Evolutionary conservation across 306 rosid species (phyloP).

Genomic region (Ormosia emarginata): DNA sequence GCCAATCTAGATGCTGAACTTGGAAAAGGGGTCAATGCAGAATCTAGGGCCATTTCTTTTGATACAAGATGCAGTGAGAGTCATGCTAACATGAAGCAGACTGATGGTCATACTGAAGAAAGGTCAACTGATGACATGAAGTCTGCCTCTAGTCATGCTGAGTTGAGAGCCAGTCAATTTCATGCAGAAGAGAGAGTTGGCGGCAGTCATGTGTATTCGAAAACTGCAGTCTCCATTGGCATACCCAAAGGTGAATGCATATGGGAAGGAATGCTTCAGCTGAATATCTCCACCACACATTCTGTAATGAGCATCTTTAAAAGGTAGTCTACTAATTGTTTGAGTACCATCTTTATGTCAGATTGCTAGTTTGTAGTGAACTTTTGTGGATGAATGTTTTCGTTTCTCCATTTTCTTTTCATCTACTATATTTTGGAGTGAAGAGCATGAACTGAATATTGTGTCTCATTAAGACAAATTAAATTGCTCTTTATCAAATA

Average conservation of each 20-base stretch:
- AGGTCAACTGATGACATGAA: conserved; percentile 28
- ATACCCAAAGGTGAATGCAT: conserved; percentile 41
- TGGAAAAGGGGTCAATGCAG: conserved; percentile 26
- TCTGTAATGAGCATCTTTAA: conserved; percentile 63
- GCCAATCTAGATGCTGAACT: conserved; percentile 16
- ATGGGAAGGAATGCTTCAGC: conserved; percentile 86
- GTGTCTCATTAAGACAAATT: neutral
- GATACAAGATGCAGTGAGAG: neutral
- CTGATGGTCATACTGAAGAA: conserved; percentile 22
- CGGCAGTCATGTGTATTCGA: conserved; percentile 27
- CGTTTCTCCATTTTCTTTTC: neutral
- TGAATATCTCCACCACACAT: conserved; percentile 52
- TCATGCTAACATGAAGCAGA: conserved; percentile 29
- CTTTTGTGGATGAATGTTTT: neutral
- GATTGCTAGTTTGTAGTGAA: conserved; percentile 4
- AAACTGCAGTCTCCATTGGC: conserved; percentile 19
- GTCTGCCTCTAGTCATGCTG: conserved; percentile 17
- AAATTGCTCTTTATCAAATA: neutral
- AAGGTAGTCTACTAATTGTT: conserved; percentile 51
- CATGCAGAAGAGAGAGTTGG: conserved; percentile 30
- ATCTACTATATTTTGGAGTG: neutral
- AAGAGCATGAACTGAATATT: neutral
- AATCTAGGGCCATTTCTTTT: conserved; percentile 16
- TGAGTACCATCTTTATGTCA: neutral
- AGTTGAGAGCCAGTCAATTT: conserved; percentile 24